Percentiles rank a stretch among this genome's conserved stretches.
phyloP scores from a whole-genome alignment of 306 rosid species.

The Pachyrhizus erosus region DNA sequence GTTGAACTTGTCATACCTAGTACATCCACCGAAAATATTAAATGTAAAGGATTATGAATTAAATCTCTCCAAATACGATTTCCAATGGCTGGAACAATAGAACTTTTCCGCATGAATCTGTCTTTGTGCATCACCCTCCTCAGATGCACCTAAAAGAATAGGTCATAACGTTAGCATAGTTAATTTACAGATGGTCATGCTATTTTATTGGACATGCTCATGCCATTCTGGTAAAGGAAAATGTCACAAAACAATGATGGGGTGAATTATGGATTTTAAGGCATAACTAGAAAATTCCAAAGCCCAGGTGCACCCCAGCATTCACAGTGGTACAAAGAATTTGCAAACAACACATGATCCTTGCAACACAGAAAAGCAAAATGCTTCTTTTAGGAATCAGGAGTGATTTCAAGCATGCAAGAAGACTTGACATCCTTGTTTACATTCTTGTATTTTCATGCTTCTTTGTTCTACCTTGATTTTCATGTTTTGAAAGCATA shows the following conservation, averaged over 20 bases:
- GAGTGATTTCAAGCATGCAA: background rate
- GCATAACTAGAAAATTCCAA: background rate
- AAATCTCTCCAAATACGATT: slow-evolving; percentile 95
- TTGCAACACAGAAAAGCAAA: background rate
- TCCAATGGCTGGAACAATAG: slow-evolving; percentile 83
- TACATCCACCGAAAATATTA: slow-evolving; percentile 92
- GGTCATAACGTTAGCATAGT: slow-evolving; percentile 37
- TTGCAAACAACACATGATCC: background rate
- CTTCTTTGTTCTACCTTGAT: background rate
- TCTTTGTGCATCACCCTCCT: slow-evolving; percentile 96
- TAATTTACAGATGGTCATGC: slow-evolving; percentile 7
- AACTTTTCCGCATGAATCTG: slow-evolving; percentile 95
- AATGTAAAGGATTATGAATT: slow-evolving; percentile 94
- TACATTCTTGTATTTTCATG: background rate
- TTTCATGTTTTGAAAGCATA: slow-evolving; percentile 6
- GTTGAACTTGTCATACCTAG: slow-evolving; percentile 99
- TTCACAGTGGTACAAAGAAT: background rate
- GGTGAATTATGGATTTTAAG: slow-evolving; percentile 1
- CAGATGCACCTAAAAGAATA: slow-evolving; percentile 78
- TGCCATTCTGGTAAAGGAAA: slow-evolving; percentile 15
- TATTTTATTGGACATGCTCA: slow-evolving; percentile 10
- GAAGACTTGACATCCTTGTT: background rate
- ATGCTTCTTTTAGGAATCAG: background rate
- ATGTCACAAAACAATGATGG: slow-evolving; percentile 25
- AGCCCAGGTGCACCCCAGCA: slow-evolving; percentile 14